Evolutionary conservation across 805 yeast genomes (phyloP), one percentile per base, ranked within the genome.

Genomic region (Saccharomycopsis fodiens): DNA sequence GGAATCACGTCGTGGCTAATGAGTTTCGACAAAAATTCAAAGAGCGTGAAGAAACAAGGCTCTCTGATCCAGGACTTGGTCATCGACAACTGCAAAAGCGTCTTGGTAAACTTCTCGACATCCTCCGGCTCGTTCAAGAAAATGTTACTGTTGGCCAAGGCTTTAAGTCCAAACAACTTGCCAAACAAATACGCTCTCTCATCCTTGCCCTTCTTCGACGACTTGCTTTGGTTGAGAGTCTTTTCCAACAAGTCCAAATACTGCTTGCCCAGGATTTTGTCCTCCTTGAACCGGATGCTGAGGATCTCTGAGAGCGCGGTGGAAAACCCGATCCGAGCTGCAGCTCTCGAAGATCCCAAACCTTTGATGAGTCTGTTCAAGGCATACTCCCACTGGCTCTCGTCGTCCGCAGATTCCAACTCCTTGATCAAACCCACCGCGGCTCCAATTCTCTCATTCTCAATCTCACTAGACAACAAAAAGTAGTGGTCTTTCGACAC

Each of bases 321-420:
- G 2, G 96, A 85, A 57, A 82, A 91, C 3, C 97, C 97, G 23
- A 85, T 64, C 46, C 97, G 69, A 1, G 96, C 93, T 40, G 87
- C 73, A 20, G 84, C 94, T 56, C 93, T 75, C 13, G 88, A 74
- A 4, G 96, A 83, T 3, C 87, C 70, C 27, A 91, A 66, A 42
- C 97, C 97, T 52, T 79, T 81, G 52, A 86, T 73, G 51, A 91
- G 68, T 57, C 97, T 73, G 51, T 76, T 76, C 45, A 85, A 63
- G 0, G 95, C 93, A 59, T 91, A 91, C 41, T 74, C 74, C 87
- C 91, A 87, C 55, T 88, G 96, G 1, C 66, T 67, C 19, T 63
- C 60, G 20, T 61, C 57, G 22, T 68, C 61, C 5, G 65, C 70
- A 0, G 56, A 58, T 12, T 65, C 58, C 3, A 89, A 72, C 49